A percentile compares a stretch with the other conserved stretches of the same genome.
phyloP scores from a whole-genome alignment of 2,329 filamentous ascomycete species.

The Hypomyces rosellus region DNA sequence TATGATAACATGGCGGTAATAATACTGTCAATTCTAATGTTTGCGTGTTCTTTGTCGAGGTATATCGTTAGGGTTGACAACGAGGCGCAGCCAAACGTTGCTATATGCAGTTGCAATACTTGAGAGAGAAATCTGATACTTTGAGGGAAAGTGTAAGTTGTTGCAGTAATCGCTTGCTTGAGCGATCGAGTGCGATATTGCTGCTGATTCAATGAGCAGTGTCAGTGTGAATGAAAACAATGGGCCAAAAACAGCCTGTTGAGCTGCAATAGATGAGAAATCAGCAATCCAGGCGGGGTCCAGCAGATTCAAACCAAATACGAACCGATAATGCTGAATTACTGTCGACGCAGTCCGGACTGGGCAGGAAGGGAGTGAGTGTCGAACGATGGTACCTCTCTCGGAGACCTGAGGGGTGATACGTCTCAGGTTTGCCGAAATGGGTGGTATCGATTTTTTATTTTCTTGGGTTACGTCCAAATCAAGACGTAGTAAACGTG shows the following conservation, averaged over 20 bases:
- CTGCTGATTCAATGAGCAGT: not conserved
- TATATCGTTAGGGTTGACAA: not conserved
- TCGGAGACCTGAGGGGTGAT: not conserved
- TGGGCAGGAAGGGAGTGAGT: not conserved
- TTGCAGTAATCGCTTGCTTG: not conserved
- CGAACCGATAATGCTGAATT: too few relatives aligned
- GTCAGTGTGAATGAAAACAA: not conserved
- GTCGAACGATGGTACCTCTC: not conserved
- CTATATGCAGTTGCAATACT: not conserved
- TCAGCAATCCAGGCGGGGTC: too few relatives aligned
- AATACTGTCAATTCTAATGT: not conserved
- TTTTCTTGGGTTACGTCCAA: not conserved
- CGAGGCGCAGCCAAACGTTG: constrained; percentile 1
- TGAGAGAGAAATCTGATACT: too few relatives aligned
- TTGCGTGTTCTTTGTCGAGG: not conserved
- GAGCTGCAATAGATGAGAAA: too few relatives aligned
- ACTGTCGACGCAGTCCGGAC: not conserved
- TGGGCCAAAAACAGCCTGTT: not conserved
- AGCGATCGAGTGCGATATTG: not conserved
- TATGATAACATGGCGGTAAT: constrained; percentile 18
- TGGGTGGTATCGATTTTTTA: not conserved
- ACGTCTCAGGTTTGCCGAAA: not conserved
- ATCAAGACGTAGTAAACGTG: not conserved
- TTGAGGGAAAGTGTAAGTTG: too few relatives aligned
- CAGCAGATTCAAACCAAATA: too few relatives aligned